Evolutionary conservation across 2,329 filamentous ascomycete genomes (phyloP), one percentile per base, ranked within the genome.

Genomic region (Bretziella fagacearum): DNA sequence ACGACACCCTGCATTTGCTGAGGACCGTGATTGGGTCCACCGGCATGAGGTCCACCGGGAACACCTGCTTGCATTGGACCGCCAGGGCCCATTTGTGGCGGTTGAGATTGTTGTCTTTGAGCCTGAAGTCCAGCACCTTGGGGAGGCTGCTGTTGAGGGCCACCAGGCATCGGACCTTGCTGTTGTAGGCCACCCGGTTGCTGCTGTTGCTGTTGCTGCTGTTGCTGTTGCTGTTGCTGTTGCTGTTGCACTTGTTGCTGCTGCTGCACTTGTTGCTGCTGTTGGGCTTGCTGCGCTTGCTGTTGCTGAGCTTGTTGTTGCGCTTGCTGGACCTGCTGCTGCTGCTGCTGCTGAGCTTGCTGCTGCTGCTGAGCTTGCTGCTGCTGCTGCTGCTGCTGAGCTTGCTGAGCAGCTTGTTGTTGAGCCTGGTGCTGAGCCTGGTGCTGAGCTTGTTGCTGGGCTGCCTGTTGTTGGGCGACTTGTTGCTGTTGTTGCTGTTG

Each of bases 401-500:
- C 58, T 18, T 61, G 61, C 46, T 56, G 58, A 3, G 22, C 20
- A 20, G 54, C 51, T 23, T 55, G 56, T 7, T 47, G 51, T 44
- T 59, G 58, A 30, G 57, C 57, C 30, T 58, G 57, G 3, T 56
- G 54, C 22, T 58, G 54, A 20, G 61, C 59, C 11, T 56, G 60
- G 7, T 55, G 56, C 36, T 61, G 62, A 4, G 53, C 53, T 22
- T 65, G 55, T 15, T 57, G 55, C 43, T 63, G 63, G 8, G 58
- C 56, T 23, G 62, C 63, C 4, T 52, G 50, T 29, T 58, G 58
- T 36, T 58, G 55, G 25, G 60, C 57, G 58, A 64, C 55, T 54
- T 60, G 60, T 2, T 58, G 56, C 10, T 64, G 64, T 18, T 61
- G 44, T 35, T 47, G 49, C 39, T 47, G 42, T 26, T 51, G 49